Evolutionary conservation across 805 yeast genomes (phyloP), one percentile per base, ranked within the genome.

Genomic region (Candida koratica): DNA sequence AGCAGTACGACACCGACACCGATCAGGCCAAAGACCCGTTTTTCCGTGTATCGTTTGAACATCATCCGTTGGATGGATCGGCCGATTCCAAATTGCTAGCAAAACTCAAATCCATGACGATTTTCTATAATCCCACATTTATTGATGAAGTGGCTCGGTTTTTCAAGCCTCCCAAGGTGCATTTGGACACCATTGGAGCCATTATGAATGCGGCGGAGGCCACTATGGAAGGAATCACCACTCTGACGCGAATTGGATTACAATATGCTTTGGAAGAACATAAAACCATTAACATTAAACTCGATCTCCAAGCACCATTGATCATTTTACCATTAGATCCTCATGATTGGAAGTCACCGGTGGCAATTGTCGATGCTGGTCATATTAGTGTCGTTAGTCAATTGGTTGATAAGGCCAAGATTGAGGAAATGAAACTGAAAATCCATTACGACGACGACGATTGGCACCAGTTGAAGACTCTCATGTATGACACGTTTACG

Each of bases 251-350:
- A 50, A 72, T 93, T 43, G 97, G 97, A 0, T 69, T 93, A 14
- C 95, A 90, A 60, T 88, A 93, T 46, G 93, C 96, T 0, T 69
- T 94, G 47, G 95, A 88, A 43, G 96, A 90, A 49, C 99, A 93
- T 60, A 89, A 88, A 54, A 90, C 97, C 0, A 60, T 88, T 39
- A 81, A 88, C 51, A 75, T 88, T 17, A 79, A 84, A 49, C 72
- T 93, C 43, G 97, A 94, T 59, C 67, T 94, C 28, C 96, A 89
- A 52, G 95, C 97, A 0, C 99, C 99, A 0, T 66, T 93, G 46
- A 78, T 94, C 15, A 82, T 90, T 6, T 49, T 93, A 12, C 98
- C 98, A 0, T 65, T 87, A 20, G 85, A 87, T 51, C 84, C 95
- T 0, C 70, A 77, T 9, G 76, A 75, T 44, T 80, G 86, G 79